These are phyloP conservation scores for Cruciata laevipes DNA, from an alignment of 257 asterid species.

Conservation along the genomic window DNA sequence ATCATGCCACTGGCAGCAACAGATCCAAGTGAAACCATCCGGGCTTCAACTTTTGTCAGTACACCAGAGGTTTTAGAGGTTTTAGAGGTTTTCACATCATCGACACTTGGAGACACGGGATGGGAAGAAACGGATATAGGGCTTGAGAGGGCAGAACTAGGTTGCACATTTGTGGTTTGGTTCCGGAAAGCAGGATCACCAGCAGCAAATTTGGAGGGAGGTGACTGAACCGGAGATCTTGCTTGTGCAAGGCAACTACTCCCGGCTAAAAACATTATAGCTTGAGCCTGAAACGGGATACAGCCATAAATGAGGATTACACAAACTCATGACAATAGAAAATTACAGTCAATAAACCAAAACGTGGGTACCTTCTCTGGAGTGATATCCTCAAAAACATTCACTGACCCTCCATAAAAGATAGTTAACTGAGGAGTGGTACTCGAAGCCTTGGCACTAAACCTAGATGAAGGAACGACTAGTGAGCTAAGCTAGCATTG, in stretches of 20 bases:
- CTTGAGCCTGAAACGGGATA: constrained; percentile 58
- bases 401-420: constrained; percentile 64
- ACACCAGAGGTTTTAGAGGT: constrained; percentile 26
- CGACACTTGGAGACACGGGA: constrained; percentile 33
- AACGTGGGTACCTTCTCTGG: constrained; percentile 58
- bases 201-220: constrained; percentile 38
- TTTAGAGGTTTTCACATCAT: constrained; percentile 31
- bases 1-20: constrained; percentile 33
- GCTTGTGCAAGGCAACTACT: constrained; percentile 32
- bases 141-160: constrained; percentile 44
- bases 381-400: constrained; percentile 61
- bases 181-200: constrained; percentile 31
- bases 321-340: constrained; percentile 2
- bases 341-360: not conserved
- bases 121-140: constrained; percentile 60
- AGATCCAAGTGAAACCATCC: constrained; percentile 40
- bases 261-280: constrained; percentile 72
- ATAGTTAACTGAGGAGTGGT: constrained; percentile 62
- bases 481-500: not conserved
- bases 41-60: constrained; percentile 35
- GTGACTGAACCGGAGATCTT: constrained; percentile 32
- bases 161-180: constrained; percentile 28
- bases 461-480: constrained; percentile 26
- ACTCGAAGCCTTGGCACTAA: constrained; percentile 30
- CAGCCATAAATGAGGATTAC: not conserved